A percentile compares a stretch with the other conserved stretches of the same genome.
Evolutionary conservation across 1,284 basidiomycete genomes (phyloP).

Genomic region (Melampsora americana): DNA sequence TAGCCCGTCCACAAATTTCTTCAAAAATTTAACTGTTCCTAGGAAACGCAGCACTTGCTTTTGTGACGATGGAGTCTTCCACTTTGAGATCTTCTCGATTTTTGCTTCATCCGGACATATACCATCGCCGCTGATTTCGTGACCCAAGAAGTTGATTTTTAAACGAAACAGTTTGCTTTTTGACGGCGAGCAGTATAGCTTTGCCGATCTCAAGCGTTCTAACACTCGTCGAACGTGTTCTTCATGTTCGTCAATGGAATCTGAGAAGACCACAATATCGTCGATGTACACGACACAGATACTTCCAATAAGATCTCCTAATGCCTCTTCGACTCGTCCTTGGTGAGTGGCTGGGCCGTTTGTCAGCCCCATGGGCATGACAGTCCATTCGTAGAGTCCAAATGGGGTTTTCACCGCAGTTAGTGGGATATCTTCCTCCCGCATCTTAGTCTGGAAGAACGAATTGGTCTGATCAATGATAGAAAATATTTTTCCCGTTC

Average conservation of each 20-base stretch:
- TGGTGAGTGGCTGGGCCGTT: constrained; percentile 56
- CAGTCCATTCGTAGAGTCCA: constrained; percentile 57
- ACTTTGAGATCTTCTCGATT: constrained; percentile 52
- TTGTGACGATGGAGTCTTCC: constrained; percentile 52
- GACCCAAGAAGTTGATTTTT: constrained; percentile 54
- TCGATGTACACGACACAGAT: constrained; percentile 58
- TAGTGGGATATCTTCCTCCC: constrained; percentile 55
- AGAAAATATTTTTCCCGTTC: constrained; percentile 50
- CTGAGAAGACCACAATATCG: constrained; percentile 58
- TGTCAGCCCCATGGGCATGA: constrained; percentile 57
- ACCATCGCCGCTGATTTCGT: constrained; percentile 53
- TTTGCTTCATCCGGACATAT: constrained; percentile 55
- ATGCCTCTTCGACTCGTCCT: constrained; percentile 44
- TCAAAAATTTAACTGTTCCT: constrained; percentile 55
- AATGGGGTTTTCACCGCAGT: constrained; percentile 57
- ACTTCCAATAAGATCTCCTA: constrained; percentile 51
- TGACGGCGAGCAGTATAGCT: constrained; percentile 2
- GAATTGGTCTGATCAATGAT: constrained; percentile 58
- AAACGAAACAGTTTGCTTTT: constrained; percentile 49
- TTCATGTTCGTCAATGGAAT: constrained; percentile 55
- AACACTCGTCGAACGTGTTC: background rate
- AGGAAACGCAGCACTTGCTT: constrained; percentile 55
- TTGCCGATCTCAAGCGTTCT: background rate
- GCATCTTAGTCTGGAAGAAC: constrained; percentile 57
- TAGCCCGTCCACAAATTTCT: constrained; percentile 54